Conservation (phyloP, 1,139 yeast genomes). For the Geotrichum phurueaensis region DNA sequence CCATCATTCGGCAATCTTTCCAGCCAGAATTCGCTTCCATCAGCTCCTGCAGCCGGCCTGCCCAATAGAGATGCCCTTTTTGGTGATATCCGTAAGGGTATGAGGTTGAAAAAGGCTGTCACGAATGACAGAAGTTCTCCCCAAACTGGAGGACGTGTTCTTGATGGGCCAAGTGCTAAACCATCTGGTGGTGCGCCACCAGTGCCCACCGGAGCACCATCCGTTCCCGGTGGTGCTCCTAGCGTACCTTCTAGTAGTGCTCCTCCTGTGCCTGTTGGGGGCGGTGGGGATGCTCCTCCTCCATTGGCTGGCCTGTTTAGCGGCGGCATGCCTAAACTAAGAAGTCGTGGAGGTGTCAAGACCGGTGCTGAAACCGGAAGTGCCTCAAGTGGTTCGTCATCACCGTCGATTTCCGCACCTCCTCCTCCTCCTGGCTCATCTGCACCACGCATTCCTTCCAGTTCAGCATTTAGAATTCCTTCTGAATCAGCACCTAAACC, state of each 20-base stretch:
- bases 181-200: slow-evolving; percentile 31
- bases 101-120: slow-evolving; percentile 63
- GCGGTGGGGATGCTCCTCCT: slow-evolving; percentile 38
- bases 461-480: slow-evolving; percentile 32
- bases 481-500: slow-evolving; percentile 13
- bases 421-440: slow-evolving; percentile 28
- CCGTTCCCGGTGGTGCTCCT: slow-evolving; percentile 26
- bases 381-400: slow-evolving; percentile 22
- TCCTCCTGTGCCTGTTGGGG: slow-evolving; percentile 16
- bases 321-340: slow-evolving; percentile 78
- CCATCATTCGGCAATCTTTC: slow-evolving; percentile 31
- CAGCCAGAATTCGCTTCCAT: slow-evolving; percentile 22
- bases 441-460: slow-evolving; percentile 24
- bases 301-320: slow-evolving; percentile 71
- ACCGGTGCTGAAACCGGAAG: slow-evolving; percentile 35
- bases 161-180: slow-evolving; percentile 23
- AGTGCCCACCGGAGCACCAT: slow-evolving; percentile 36
- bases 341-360: slow-evolving; percentile 45
- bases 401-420: slow-evolving; percentile 29
- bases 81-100: slow-evolving; percentile 82
- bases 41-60: slow-evolving; percentile 25
- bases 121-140: slow-evolving; percentile 69
- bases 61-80: slow-evolving; percentile 62
- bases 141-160: slow-evolving; percentile 38
- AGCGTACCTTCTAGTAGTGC: slow-evolving; percentile 15